Evolutionary conservation across 225 moss, liverwort and hornwort genomes (phyloP), one percentile per base, ranked within the genome.

Genomic region (Marchantia polymorpha): DNA sequence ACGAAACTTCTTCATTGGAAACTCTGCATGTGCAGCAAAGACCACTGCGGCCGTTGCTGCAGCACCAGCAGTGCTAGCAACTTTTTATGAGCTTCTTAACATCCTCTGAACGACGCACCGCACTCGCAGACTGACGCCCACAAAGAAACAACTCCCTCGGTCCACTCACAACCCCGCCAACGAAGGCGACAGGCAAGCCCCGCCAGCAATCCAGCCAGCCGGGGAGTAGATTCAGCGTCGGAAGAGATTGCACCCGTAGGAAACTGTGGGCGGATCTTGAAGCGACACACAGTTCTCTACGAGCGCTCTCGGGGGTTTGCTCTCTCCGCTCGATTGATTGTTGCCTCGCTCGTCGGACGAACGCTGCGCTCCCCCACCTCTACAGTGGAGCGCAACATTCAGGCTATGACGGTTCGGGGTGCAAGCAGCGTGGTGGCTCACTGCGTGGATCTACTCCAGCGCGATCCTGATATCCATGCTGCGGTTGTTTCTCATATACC

Each of bases 21-120:
- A 76, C 72, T 93, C 92, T 39, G 88, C 92, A 86, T 92, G 88
- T 72, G 92, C 89, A 70, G 89, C 85, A 58, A 89, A 86, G 46
- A 90, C 92, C 1, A 88, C 90, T 78, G 91, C 91, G 49, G 90
- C 89, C 72, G 90, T 82, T n/a, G 85, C 89, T 59, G 92, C 91
- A 49, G 92, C 86, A 73, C 90, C 87, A 79, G 86, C 81, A 79
- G 67, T 87, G 89, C 90, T 91, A 82, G 92, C 92, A 68, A 89
- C 92, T 82, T 93, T 93, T 10, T 90, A 90, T 77, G 91, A 87
- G 78, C 91, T 91, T 77, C 92, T 90, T 83, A 93, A 87, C 92
- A 93, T 93, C 7, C 7, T 78, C 67, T 29, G 73, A 53, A 54
- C 52, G 54, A 27, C 54, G 52, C 54, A 15, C 53, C 53, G 53